Base-by-base conservation (phyloP, 2,329 filamentous ascomycete genomes). In the Aspergillus sojae region DNA sequence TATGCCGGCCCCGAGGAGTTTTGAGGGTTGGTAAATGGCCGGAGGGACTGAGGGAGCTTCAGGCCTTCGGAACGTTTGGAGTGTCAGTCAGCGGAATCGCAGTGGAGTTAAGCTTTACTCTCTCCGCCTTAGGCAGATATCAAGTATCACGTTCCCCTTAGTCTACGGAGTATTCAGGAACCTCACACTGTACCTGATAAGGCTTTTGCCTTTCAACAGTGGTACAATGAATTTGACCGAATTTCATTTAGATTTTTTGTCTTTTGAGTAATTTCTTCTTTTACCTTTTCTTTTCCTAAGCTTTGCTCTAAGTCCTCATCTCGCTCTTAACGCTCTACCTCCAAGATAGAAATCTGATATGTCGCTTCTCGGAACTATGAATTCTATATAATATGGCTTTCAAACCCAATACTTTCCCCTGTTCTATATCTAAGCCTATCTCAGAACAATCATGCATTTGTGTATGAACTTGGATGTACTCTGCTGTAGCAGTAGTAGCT, bases 21-120 rank as follows among this genome's bases (percentile, higher is more conserved):
- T 62, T 28, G 34, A 55, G 9, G 23, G 32, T 19, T 55, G 52
- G 52, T 7, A 55, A 39, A 55, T 19, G 32, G 52, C 52, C 34
- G 52, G 32, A 39, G 32, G 50, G 52, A 54, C n/a, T 32, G 59
- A 62, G 59, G 55, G 62, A 64, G 59, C 62, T 64, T 61, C 54
- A 67, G 59, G 65, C 48, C 28, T 59, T 64, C 57, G 61, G 59
- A 61, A 46, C 26, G 46, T 50, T 50, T 50, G 45, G 32, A 50
- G 45, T 59, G 41, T 45, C 23, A 59, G 45, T 26, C 16, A 19
- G 16, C 39, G 39, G 57, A 59, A 59, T 43, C 39, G 48, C 48
- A 48, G 58, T 60, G 58, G 58, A 60, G 36, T 52, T 59, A 41
- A 55, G 52, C 45, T 48, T 26, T 48, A 41, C 50, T 50, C 57